phyloP scores from a whole-genome alignment of 108 stramenopile species.

The Hondaea fermentalgiana region DNA sequence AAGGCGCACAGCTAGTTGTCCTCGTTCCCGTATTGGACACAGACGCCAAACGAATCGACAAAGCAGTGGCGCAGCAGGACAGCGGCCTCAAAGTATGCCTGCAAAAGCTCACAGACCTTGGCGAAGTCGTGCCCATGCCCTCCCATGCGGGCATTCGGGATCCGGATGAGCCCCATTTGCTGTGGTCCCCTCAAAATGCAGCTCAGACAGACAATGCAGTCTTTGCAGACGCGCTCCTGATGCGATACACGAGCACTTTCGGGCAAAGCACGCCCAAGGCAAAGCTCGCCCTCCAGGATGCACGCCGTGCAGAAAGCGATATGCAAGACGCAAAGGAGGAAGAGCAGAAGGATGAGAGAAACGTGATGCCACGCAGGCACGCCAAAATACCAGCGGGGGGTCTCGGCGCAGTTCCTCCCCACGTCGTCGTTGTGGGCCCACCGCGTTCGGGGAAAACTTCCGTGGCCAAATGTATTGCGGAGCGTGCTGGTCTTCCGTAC shows the following conservation, averaged over 20 bases:
- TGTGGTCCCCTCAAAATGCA: neutral
- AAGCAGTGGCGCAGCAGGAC: neutral
- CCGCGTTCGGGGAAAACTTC: neutral
- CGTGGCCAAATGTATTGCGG: neutral
- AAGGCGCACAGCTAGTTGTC: neutral
- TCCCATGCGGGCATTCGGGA: neutral
- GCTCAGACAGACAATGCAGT: neutral
- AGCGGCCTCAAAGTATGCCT: neutral
- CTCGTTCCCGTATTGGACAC: neutral
- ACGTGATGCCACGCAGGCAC: no score
- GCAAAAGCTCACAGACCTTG: neutral
- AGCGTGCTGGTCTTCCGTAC: neutral
- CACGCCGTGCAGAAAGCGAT: neutral
- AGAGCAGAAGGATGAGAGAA: no score
- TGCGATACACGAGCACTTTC: neutral
- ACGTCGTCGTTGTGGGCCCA: neutral
- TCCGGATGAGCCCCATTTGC: neutral
- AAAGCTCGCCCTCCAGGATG: neutral
- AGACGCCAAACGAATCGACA: neutral
- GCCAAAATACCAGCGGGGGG: neutral
- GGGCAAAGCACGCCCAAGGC: neutral
- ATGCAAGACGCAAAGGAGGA: no score
- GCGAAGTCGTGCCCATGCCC: neutral
- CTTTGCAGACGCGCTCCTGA: neutral
- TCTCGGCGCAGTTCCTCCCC: neutral